Conservation (phyloP, 441 rosid genomes). For the Sinapis alba region DNA sequence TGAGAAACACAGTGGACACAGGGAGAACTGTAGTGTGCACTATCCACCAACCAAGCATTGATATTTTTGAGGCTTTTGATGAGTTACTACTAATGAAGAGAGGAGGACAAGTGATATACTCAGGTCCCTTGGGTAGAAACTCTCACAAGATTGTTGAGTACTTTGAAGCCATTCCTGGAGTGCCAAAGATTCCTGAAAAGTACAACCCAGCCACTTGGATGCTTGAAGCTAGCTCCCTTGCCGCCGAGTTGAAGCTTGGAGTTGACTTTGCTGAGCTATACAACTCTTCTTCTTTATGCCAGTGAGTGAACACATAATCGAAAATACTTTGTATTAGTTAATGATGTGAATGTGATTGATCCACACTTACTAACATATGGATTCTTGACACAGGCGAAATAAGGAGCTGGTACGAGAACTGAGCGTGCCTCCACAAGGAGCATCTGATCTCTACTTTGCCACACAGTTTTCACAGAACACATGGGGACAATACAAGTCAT, state of each 20-base stretch:
- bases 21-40: constrained; percentile 80
- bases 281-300: constrained; percentile 53
- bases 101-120: constrained; percentile 74
- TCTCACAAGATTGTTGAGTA: constrained; percentile 72
- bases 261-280: constrained; percentile 65
- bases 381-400: constrained; percentile 26
- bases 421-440: constrained; percentile 45
- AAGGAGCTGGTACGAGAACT: constrained; percentile 40
- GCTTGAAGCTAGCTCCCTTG: constrained; percentile 73
- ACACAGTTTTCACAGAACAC: constrained; percentile 48
- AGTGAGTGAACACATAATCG: constrained; percentile 50
- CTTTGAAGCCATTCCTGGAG: constrained; percentile 72
- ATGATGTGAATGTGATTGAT: too few species aligned
- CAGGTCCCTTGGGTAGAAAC: constrained; percentile 62
- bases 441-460: constrained; percentile 47
- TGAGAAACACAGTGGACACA: constrained; percentile 70
- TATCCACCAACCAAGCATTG: constrained; percentile 78
- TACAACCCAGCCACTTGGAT: constrained; percentile 86
- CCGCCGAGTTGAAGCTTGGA: constrained; percentile 65
- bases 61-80: constrained; percentile 73
- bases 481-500: constrained; percentile 50
- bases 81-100: constrained; percentile 71
- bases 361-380: constrained; percentile 1
- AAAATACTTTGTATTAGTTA: too few species aligned
- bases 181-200: constrained; percentile 64